Base-by-base conservation (phyloP, 352 stramenopile species). In the Aphanomyces cochlioides region DNA sequence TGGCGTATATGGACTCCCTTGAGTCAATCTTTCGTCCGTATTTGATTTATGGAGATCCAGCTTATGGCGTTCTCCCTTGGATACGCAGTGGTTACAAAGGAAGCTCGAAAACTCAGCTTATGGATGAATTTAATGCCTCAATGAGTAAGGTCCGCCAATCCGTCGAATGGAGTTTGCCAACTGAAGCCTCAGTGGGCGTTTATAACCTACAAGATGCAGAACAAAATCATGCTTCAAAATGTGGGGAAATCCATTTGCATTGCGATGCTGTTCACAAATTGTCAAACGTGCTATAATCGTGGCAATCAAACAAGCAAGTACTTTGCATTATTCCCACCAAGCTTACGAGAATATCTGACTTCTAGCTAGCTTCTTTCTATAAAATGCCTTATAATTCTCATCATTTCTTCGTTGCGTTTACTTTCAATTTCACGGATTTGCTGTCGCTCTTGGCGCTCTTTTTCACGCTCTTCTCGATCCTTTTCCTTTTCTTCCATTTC, bases 131-230 rank as follows among this genome's bases (percentile, higher is more conserved):
- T 48, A 77, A 74, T 43, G 4, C 21, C 1, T 2, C 15, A 2
- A 74, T 77, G 68, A 74, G 72, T 34, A 48, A 47, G 19, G 60
- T 72, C 1, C 17, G 72, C 3, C 59, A 72, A 45, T 43, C 53
- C 7, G 72, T 74, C 5, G 72, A 76, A 36, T 76, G 66, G 72
- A 53, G 21, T 77, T 19, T 54, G 43, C 28, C 40, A 15, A 7
- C 34, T 74, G 37, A 72, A 77, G 36, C 69, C 10, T 3, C 40
- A 66, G 19, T 77, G 72, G 67, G 48, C 34, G 45, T 66, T 53
- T 17, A 58, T 73, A 17, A 53, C 57, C 21, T 69, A 59, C 57
- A 73, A 70, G 38, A 60, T 69, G 54, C 3, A 72, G 64, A 7
- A 58, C 66, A 5, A 43, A 63, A 40, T 50, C 72, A 45, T 45